Percentiles rank a stretch among this genome's conserved stretches.
Conservation (phyloP, 495 filamentous ascomycete genomes). For the Penicillium coffeae region DNA sequence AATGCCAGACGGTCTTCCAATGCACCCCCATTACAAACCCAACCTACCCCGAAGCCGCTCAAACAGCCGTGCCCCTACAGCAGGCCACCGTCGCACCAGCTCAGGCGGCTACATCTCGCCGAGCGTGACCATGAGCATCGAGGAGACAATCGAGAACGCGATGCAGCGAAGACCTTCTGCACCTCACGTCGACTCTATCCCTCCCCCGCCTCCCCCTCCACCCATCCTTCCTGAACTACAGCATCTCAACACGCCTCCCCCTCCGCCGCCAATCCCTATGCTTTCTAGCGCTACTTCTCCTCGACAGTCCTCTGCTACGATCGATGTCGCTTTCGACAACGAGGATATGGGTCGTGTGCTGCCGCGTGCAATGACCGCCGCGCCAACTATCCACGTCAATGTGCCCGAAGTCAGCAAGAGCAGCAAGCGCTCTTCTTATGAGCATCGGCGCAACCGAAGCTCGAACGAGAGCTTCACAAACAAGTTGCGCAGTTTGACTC, state of each 20-base stretch:
- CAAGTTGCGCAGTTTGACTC: slow-evolving; percentile 62
- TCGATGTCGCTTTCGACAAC: slow-evolving; percentile 72
- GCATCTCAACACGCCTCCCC: slow-evolving; percentile 69
- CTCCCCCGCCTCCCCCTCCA: slow-evolving; percentile 52
- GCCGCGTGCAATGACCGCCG: slow-evolving; percentile 41
- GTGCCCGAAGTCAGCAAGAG: slow-evolving; percentile 7
- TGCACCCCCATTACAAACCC: slow-evolving; percentile 56
- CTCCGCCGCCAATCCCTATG: slow-evolving; percentile 46
- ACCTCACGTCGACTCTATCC: slow-evolving; percentile 53
- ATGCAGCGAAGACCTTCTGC: slow-evolving; percentile 34
- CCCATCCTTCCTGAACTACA: slow-evolving; percentile 79
- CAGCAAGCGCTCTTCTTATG: slow-evolving; percentile 42
- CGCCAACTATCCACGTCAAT: slow-evolving; percentile 20
- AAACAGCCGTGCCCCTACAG: slow-evolving; percentile 34
- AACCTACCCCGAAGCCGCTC: slow-evolving; percentile 49
- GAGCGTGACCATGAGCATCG: slow-evolving; percentile 53
- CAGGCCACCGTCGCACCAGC: slow-evolving; percentile 35
- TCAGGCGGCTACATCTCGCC: slow-evolving; percentile 30
- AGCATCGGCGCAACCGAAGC: slow-evolving; percentile 64
- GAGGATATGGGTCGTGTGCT: slow-evolving; percentile 32
- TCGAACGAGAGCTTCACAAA: slow-evolving; percentile 63
- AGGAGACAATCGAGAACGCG: slow-evolving; percentile 54
- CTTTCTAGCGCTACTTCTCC: slow-evolving; percentile 29
- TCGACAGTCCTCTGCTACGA: slow-evolving; percentile 52
- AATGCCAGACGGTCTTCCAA: slow-evolving; percentile 44